Evolutionary conservation across 31 red algal species (phyloP).

Genomic region (Odonthalia washingtoniensis): DNA sequence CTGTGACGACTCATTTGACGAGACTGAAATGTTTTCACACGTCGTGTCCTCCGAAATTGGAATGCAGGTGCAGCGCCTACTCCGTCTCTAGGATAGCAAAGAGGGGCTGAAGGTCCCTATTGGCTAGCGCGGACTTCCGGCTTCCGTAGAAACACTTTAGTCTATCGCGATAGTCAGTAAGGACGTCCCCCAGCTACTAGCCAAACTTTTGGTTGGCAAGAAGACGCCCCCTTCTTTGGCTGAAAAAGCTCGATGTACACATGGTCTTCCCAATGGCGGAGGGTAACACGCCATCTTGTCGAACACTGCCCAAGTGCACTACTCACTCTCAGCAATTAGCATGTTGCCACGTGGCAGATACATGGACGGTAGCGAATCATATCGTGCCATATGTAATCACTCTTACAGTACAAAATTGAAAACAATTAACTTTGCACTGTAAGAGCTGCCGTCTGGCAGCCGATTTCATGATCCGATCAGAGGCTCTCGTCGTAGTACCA

Average conservation of each 20-base stretch:
- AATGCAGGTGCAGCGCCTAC: too few relatives aligned
- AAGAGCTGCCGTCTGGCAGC: too few relatives aligned
- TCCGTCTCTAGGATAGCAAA: background rate
- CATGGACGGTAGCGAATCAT: too few relatives aligned
- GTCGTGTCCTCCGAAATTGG: background rate
- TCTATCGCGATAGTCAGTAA: background rate
- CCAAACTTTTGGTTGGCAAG: background rate
- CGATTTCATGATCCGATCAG: too few relatives aligned
- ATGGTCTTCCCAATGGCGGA: background rate
- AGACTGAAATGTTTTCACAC: background rate
- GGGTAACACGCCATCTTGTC: conserved; percentile 1
- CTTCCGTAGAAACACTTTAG: background rate
- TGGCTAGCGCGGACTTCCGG: background rate
- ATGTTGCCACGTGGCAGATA: too few relatives aligned
- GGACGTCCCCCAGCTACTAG: background rate
- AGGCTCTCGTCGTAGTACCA: too few relatives aligned
- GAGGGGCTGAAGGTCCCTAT: background rate
- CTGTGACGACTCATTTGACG: background rate
- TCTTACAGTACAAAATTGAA: too few relatives aligned
- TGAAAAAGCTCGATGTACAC: background rate
- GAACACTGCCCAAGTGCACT: too few relatives aligned
- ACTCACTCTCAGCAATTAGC: too few relatives aligned
- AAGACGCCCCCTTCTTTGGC: background rate
- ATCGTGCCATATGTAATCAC: too few relatives aligned
- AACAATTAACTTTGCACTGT: too few relatives aligned